Evolutionary conservation across 2,329 filamentous ascomycete species (phyloP).

Genomic region (Dactylellina parvicollis): DNA sequence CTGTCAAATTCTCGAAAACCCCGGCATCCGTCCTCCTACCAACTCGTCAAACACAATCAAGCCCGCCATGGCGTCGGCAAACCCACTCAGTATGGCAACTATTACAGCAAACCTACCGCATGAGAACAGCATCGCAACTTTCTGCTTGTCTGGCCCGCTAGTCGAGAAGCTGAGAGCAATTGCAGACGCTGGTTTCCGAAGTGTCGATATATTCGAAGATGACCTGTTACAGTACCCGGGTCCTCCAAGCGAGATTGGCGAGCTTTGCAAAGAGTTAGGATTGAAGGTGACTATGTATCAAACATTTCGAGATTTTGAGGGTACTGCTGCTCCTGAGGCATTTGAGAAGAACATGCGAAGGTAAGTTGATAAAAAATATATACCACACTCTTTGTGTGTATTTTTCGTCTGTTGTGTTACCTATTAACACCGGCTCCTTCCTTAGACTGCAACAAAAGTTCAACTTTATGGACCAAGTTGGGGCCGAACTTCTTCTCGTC

Average conservation of each 20-base stretch:
- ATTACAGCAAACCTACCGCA: slow-evolving; percentile 51
- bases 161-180: slow-evolving; percentile 54
- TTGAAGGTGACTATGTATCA: slow-evolving; percentile 56
- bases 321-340: slow-evolving; percentile 52
- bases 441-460: slow-evolving; percentile 55
- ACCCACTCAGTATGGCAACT: slow-evolving; percentile 40
- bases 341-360: slow-evolving; percentile 55
- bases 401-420: slow-evolving; percentile 38
- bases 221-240: slow-evolving; percentile 54
- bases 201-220: slow-evolving; percentile 55
- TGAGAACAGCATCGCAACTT: slow-evolving; percentile 54
- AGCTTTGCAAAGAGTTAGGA: slow-evolving; percentile 54
- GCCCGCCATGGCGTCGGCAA: slow-evolving; percentile 50
- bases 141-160: slow-evolving; percentile 53
- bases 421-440: slow-evolving; percentile 24
- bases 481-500: slow-evolving; percentile 54
- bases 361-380: slow-evolving; percentile 49
- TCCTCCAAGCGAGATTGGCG: slow-evolving; percentile 51
- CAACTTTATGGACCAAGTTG: slow-evolving; percentile 55
- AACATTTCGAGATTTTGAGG: slow-evolving; percentile 55
- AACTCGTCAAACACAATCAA: slow-evolving; percentile 34
- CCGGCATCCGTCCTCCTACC: slow-evolving; percentile 24
- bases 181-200: slow-evolving; percentile 54
- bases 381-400: slow-evolving; percentile 25
- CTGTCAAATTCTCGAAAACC: slow-evolving; percentile 38